Conservation (phyloP, 2,329 filamentous ascomycete genomes). For the Fusarium succisae region DNA sequence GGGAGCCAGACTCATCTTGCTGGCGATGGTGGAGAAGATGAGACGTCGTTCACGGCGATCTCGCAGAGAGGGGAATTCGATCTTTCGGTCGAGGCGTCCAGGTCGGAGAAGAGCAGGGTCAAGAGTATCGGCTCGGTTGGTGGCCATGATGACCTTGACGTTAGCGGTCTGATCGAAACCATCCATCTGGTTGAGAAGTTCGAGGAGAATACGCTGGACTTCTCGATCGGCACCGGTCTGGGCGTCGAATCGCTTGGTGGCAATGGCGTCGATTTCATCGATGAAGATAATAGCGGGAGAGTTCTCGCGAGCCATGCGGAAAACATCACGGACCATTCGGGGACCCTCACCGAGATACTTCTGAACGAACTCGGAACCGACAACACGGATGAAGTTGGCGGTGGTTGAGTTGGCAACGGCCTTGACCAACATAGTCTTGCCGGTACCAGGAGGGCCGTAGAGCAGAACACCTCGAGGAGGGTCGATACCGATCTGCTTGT, state of each 20-base stretch:
- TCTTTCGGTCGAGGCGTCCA: slow-evolving; percentile 96
- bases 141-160: slow-evolving; percentile 99
- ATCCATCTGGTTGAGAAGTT: slow-evolving; percentile 99
- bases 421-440: slow-evolving; percentile 98
- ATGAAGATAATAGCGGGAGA: slow-evolving; percentile 99
- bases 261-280: slow-evolving; percentile 98
- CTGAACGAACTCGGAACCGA: slow-evolving; percentile 98
- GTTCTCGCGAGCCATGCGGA: slow-evolving; percentile 99
- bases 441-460: slow-evolving; percentile 94
- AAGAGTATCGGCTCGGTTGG: slow-evolving; percentile 96
- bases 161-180: slow-evolving; percentile 99
- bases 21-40: slow-evolving; percentile 96
- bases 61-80: slow-evolving; percentile 95
- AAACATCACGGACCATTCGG: slow-evolving; percentile 98
- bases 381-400: slow-evolving; percentile 97
- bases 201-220: slow-evolving; percentile 96
- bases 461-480: slow-evolving; percentile 95
- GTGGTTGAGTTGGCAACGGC: slow-evolving; percentile 98
- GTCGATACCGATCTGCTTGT: slow-evolving; percentile 99
- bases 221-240: slow-evolving; percentile 98
- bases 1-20: slow-evolving; percentile 96
- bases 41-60: slow-evolving; percentile 94
- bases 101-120: slow-evolving; percentile 95
- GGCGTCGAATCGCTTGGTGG: slow-evolving; percentile 98
- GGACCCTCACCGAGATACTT: slow-evolving; percentile 98